Percentiles rank a stretch among this genome's conserved stretches.
Evolutionary conservation across 1,139 yeast species (phyloP).

Genomic region (Kurtzmaniella quercitrusa): DNA sequence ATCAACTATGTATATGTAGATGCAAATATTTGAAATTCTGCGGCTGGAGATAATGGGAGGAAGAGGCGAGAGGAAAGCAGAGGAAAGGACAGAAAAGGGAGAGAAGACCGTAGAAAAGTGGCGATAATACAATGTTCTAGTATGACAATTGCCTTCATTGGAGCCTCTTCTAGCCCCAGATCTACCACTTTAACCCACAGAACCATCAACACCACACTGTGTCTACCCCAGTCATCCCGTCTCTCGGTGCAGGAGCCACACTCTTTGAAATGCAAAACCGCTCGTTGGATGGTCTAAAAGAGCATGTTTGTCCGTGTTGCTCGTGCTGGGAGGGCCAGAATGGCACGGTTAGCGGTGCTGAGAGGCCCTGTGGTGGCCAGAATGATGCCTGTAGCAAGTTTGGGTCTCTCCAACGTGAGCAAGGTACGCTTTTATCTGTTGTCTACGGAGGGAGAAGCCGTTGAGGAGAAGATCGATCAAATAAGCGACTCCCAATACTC

Average conservation of each 20-base stretch:
- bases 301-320: not conserved
- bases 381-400: not conserved
- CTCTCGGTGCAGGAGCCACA: not conserved
- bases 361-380: not conserved
- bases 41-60: too few species aligned
- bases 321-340: not conserved
- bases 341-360: not conserved
- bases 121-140: too few species aligned
- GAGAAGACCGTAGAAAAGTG: too few species aligned
- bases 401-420: not conserved
- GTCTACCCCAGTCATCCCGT: not conserved
- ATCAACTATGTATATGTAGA: too few species aligned
- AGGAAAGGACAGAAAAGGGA: too few species aligned
- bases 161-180: too few species aligned
- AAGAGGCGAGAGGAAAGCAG: too few species aligned
- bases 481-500: slow-evolving; percentile 53
- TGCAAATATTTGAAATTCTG: too few species aligned
- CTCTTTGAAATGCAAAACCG: not conserved
- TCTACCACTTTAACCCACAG: not conserved
- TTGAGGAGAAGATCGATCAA: slow-evolving; percentile 47
- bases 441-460: slow-evolving; percentile 47
- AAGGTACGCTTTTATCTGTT: slow-evolving; percentile 12
- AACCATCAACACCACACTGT: not conserved
- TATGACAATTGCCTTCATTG: too few species aligned
- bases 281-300: not conserved